Conservation (phyloP, 352 stramenopile species). For the Phytophthora chlamydospora region DNA sequence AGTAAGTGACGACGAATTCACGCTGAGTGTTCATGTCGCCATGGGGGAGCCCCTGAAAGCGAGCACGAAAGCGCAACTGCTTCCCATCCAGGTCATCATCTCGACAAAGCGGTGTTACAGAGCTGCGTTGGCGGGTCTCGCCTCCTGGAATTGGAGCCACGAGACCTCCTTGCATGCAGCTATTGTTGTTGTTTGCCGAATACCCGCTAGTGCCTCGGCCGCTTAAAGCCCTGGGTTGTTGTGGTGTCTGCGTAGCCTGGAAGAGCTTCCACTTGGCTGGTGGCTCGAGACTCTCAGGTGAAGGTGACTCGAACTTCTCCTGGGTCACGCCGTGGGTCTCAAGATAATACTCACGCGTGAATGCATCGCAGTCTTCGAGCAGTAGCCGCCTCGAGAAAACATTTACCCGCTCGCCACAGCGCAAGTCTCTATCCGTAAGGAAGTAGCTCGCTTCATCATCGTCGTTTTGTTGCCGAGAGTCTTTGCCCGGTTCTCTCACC, state of each 20-base stretch:
- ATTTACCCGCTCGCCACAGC: conserved; percentile 82
- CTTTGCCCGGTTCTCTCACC: conserved; percentile 35
- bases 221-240: conserved; percentile 18
- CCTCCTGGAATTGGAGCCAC: conserved; percentile 33
- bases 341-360: conserved; percentile 92
- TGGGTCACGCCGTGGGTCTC: conserved; percentile 85
- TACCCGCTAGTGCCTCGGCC: conserved; percentile 32
- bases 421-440: conserved; percentile 72
- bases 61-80: conserved; percentile 76
- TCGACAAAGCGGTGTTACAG: conserved; percentile 33
- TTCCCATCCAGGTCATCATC: conserved; percentile 63
- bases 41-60: conserved; percentile 47
- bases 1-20: conserved; percentile 83
- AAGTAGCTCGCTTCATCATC: conserved; percentile 38
- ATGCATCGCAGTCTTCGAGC: conserved; percentile 91
- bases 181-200: conserved; percentile 39
- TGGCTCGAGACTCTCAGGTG: conserved; percentile 1
- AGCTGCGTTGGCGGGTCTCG: conserved; percentile 6
- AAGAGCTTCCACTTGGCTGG: conserved; percentile 70
- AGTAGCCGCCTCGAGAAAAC: conserved; percentile 89
- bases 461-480: conserved; percentile 20
- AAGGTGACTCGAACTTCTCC: conserved; percentile 46
- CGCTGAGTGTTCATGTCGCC: conserved; percentile 53
- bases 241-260: conserved; percentile 23
- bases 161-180: conserved; percentile 35